Base-by-base conservation (phyloP, 2,329 filamentous ascomycete species). In the Orbilia brochopaga region DNA sequence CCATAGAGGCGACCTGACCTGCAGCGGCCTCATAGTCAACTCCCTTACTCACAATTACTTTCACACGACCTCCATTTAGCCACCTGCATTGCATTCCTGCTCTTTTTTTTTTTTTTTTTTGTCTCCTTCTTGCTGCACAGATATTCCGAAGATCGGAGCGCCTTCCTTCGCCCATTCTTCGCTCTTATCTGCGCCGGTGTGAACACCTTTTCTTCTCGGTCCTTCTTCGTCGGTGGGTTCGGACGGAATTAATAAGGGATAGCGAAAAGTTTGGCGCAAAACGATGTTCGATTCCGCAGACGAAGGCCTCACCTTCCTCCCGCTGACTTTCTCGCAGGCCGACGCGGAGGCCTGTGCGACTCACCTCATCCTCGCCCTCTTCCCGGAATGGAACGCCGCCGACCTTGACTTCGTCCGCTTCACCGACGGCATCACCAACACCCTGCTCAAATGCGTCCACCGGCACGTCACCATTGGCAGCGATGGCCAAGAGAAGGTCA, bases 381-480 rank as follows among this genome's bases (percentile, higher is more conserved):
- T 88, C 69, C 92, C 92, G 10, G 87, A 95, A 76, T 99, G 94
- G 94, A 84, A 87, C 75, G 84, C 85, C 53, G 82, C 85, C 37
- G 86, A 88, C 74, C 85, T 99, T 76, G 88, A 94, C 77, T 91
- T 97, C 78, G 85, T 91, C 75, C 88, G 90, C 74, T 99, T 97
- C 82, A 99, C 92, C 42, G 94, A 99, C 78, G 94, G 94, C 78
- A 99, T 97, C 81, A 99, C 94, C 75, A 99, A 99, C 81, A 97
- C 92, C 75, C 80, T 84, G 54, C 78, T 84, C 75, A 83, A 83
- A 83, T 77, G 76, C 48, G 72, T 76, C 42, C 75, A 75, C 60
- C 74, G 74, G 24, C 57, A 35, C 1, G 44, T 70, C 59, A 37
- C 66, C 53, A 27, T n/a, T 24, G 53, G 40, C 2, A 13, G n/a